phyloP scores from a whole-genome alignment of 208 protist genomes.

The Wallacemonas sp. region DNA sequence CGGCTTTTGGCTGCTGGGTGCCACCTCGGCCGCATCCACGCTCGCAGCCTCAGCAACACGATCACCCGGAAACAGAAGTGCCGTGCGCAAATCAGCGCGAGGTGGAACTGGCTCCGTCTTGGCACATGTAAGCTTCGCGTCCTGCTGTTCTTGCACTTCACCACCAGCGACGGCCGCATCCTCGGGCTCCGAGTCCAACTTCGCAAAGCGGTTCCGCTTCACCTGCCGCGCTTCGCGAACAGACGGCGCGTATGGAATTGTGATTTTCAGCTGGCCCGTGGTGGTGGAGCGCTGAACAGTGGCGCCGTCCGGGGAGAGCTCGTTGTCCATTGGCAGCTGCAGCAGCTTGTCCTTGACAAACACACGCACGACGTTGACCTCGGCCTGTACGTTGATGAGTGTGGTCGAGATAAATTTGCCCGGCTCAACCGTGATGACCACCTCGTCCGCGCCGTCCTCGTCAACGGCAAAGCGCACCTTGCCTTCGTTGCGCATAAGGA shows the following conservation, averaged over 20 bases:
- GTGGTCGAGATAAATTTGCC: constrained; percentile 95
- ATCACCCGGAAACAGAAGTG: constrained; percentile 7
- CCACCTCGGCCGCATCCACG: not conserved
- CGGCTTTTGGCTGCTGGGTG: not conserved
- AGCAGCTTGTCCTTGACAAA: constrained; percentile 94
- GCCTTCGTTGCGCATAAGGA: constrained; percentile 92
- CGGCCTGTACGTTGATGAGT: constrained; percentile 90
- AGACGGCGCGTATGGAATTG: constrained; percentile 64
- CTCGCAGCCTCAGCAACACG: not conserved
- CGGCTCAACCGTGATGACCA: constrained; percentile 86
- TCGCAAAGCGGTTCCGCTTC: constrained; percentile 3
- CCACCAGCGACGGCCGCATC: no score
- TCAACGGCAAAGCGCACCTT: constrained; percentile 88
- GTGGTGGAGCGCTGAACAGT: constrained; percentile 75
- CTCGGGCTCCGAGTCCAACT: not conserved
- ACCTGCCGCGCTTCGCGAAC: constrained; percentile 35
- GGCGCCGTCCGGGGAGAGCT: constrained; percentile 66
- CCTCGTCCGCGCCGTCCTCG: constrained; percentile 38
- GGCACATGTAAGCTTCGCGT: no score
- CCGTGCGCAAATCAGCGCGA: not conserved
- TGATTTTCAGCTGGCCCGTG: constrained; percentile 84
- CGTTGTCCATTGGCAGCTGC: constrained; percentile 85
- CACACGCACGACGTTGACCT: constrained; percentile 91
- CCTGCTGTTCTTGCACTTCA: no score
- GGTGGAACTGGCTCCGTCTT: not conserved